A percentile compares a stretch with the other conserved stretches of the same genome.
phyloP scores from a whole-genome alignment of 257 asterid species.

The Nemophila menziesii region DNA sequence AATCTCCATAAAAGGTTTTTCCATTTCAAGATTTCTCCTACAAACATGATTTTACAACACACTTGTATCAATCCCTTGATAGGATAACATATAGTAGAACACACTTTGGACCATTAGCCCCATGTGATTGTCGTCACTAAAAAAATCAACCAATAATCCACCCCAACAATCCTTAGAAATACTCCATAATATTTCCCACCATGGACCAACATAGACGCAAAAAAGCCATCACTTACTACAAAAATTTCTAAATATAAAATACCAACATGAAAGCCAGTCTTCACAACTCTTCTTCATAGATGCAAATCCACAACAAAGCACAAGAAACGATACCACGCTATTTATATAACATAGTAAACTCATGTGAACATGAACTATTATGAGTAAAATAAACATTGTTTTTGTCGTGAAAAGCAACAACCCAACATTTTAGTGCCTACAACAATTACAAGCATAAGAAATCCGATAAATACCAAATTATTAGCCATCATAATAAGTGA shows the following conservation, averaged over 20 bases:
- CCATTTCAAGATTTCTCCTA: too few relatives aligned
- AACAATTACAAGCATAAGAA: conserved; percentile 51
- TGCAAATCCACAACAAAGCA: conserved; percentile 54
- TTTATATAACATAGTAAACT: conserved; percentile 90
- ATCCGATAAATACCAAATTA: conserved; percentile 43
- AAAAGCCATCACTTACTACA: conserved; percentile 45
- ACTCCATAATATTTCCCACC: conserved; percentile 66
- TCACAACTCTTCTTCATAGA: conserved; percentile 72
- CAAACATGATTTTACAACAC: conserved; percentile 87
- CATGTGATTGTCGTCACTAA: conserved; percentile 68
- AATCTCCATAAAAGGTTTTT: too few relatives aligned
- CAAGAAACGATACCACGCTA: conserved; percentile 81
- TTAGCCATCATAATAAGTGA: conserved; percentile 51
- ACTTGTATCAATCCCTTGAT: conserved; percentile 72
- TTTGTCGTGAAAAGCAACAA: conserved; percentile 43
- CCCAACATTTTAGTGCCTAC: conserved; percentile 42
- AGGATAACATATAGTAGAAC: conserved; percentile 84
- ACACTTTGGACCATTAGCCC: conserved; percentile 91
- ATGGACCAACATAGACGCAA: conserved; percentile 60
- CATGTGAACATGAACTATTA: conserved; percentile 71
- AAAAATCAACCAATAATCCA: conserved; percentile 73
- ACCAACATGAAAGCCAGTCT: conserved; percentile 53
- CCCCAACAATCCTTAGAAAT: conserved; percentile 59
- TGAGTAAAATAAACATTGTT: conserved; percentile 43
- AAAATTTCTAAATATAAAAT: conserved; percentile 50